A percentile compares a stretch with the other conserved stretches of the same genome.
These are phyloP conservation scores for Chlorella sp. DNA, from an alignment of 139 green algal genomes.

Conservation along the genomic window DNA sequence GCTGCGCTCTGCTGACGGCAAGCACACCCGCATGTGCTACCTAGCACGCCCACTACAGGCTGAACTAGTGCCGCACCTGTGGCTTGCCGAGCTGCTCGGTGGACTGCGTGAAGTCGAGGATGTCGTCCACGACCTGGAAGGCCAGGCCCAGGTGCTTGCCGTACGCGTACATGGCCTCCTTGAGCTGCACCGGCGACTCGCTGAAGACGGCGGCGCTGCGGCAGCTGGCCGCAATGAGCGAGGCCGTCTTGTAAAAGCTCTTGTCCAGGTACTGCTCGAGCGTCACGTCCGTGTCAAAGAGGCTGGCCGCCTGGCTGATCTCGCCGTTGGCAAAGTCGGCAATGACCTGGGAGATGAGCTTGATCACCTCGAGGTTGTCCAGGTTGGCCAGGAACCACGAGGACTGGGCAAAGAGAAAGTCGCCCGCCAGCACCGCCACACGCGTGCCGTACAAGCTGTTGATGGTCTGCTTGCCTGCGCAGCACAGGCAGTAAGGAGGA, in stretches of 20 bases:
- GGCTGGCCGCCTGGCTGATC: constrained; percentile 84
- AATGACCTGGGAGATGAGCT: constrained; percentile 97
- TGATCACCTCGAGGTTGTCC: constrained; percentile 99
- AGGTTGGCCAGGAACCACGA: constrained; percentile 97
- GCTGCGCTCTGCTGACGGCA: background rate
- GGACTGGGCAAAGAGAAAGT: constrained; percentile 98
- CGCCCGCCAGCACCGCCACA: constrained; percentile 91
- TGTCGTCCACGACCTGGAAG: constrained; percentile 98
- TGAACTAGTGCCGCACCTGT: constrained; percentile 30
- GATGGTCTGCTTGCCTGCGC: constrained; percentile 85
- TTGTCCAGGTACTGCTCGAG: constrained; percentile 94
- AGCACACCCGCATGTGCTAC: background rate
- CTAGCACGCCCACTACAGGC: too few species aligned
- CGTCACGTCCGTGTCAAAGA: constrained; percentile 89
- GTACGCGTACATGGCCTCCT: constrained; percentile 93
- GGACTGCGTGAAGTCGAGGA: constrained; percentile 97
- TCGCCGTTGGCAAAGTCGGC: constrained; percentile 99
- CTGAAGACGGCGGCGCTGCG: constrained; percentile 86
- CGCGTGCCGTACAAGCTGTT: constrained; percentile 91
- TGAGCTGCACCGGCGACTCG: constrained; percentile 54
- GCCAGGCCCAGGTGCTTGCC: constrained; percentile 94
- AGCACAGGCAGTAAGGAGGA: too few species aligned
- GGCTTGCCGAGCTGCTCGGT: constrained; percentile 94
- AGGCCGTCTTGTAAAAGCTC: constrained; percentile 97
- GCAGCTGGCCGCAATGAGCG: constrained; percentile 93